A percentile compares a stretch with the other conserved stretches of the same genome.
Conservation (phyloP, 352 stramenopile species). For the Ochromonadaceae sp. region DNA sequence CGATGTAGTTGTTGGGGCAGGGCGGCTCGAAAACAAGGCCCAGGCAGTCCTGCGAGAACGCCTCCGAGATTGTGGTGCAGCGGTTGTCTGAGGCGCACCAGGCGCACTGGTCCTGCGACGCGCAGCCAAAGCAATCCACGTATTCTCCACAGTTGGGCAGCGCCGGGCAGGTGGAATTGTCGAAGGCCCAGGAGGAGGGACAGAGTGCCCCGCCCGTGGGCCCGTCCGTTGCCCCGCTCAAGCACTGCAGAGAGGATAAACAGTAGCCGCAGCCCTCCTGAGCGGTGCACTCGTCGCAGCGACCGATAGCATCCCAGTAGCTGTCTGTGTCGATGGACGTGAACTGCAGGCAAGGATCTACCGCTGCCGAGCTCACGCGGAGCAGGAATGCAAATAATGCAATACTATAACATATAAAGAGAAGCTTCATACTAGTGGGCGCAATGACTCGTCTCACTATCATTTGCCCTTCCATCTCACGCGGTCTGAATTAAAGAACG, state of each 20-base stretch:
- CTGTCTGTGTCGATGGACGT: too few species aligned
- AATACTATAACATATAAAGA: too few species aligned
- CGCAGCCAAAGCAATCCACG: conserved; percentile 44
- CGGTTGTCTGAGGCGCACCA: conserved; percentile 65
- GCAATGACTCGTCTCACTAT: too few species aligned
- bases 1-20: conserved; percentile 55
- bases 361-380: too few species aligned
- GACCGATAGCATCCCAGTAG: conserved; percentile 24
- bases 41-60: conserved; percentile 53
- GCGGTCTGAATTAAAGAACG: too few species aligned
- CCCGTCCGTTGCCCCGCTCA: conserved; percentile 43
- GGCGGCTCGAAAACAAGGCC: conserved; percentile 57
- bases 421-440: too few species aligned
- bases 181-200: conserved; percentile 41
- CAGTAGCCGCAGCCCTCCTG: conserved; percentile 63
- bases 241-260: conserved; percentile 66
- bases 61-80: conserved; percentile 64
- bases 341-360: too few species aligned
- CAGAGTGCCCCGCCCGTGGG: conserved; percentile 31
- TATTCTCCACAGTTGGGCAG: conserved; percentile 37
- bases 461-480: too few species aligned
- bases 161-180: conserved; percentile 44
- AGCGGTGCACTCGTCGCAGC: conserved; percentile 49
- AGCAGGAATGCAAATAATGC: too few species aligned
- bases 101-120: conserved; percentile 45